A percentile compares a stretch with the other conserved stretches of the same genome.
Evolutionary conservation across 495 filamentous ascomycete genomes (phyloP).

Genomic region (Trichocladium antarcticum): DNA sequence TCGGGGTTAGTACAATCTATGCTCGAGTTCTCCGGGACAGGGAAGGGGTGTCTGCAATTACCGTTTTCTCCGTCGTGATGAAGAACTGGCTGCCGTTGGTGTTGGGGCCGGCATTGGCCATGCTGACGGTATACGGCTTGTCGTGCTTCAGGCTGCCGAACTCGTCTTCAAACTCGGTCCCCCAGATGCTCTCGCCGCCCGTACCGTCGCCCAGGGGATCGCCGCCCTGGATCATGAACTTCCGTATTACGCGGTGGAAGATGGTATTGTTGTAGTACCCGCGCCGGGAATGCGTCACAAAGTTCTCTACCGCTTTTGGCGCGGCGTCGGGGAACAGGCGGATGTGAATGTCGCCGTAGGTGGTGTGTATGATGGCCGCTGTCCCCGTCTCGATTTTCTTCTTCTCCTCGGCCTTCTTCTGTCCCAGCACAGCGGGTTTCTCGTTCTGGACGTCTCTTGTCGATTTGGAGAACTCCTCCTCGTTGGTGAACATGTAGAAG

Average conservation of each 20-base stretch:
- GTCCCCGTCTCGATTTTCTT: conserved; percentile 62
- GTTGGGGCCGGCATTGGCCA: conserved; percentile 92
- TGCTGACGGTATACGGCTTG: conserved; percentile 89
- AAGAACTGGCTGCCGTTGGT: conserved; percentile 85
- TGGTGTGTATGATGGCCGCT: conserved; percentile 80
- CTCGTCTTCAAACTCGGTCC: conserved; percentile 88
- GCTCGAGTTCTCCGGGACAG: neutral
- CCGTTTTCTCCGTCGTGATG: conserved; percentile 91
- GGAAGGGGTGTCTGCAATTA: conserved; percentile 24
- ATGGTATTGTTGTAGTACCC: conserved; percentile 96
- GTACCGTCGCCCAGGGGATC: conserved; percentile 93
- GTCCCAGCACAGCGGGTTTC: conserved; percentile 53
- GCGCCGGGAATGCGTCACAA: conserved; percentile 75
- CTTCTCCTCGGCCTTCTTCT: conserved; percentile 36
- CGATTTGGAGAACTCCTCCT: conserved; percentile 69
- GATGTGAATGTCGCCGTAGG: conserved; percentile 87
- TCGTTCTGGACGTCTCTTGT: conserved; percentile 92
- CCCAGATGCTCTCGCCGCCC: conserved; percentile 95
- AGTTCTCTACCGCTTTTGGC: conserved; percentile 97
- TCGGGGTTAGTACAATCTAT: conserved; percentile 10
- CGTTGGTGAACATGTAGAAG: conserved; percentile 98
- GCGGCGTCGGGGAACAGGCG: conserved; percentile 88
- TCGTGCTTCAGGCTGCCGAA: conserved; percentile 87
- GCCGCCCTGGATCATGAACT: conserved; percentile 96
- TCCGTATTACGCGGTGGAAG: conserved; percentile 93